Evolutionary conservation across 1,139 yeast species (phyloP).

Genomic region (Hyphopichia buzzinii): DNA sequence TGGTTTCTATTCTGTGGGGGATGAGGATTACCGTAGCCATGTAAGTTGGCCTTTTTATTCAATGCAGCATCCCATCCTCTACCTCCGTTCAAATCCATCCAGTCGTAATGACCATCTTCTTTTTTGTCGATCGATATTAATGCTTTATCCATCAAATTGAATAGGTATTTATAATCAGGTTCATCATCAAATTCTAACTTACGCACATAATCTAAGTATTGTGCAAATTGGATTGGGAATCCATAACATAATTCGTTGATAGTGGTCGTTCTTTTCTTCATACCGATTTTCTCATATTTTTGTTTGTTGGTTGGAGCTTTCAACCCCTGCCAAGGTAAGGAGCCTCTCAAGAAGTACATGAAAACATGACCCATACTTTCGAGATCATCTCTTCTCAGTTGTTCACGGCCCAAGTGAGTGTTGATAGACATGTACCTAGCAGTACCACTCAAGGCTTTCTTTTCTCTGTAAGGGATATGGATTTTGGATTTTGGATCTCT

Average conservation of each 20-base stretch:
- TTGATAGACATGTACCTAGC: slow-evolving; percentile 67
- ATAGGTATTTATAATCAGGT: slow-evolving; percentile 63
- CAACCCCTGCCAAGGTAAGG: slow-evolving; percentile 55
- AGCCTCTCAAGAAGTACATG: slow-evolving; percentile 61
- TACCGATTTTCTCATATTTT: slow-evolving; percentile 79
- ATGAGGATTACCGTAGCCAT: slow-evolving; percentile 75
- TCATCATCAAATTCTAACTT: slow-evolving; percentile 72
- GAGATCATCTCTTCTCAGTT: slow-evolving; percentile 61
- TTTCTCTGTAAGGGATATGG: slow-evolving; percentile 63
- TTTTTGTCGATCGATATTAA: slow-evolving; percentile 28
- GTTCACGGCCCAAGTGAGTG: slow-evolving; percentile 64
- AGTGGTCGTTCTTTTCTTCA: slow-evolving; percentile 70
- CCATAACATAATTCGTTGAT: slow-evolving; percentile 68
- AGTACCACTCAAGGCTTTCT: slow-evolving; percentile 62
- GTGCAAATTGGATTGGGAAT: slow-evolving; percentile 74
- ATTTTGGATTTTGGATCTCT: slow-evolving; percentile 58
- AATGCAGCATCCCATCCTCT: slow-evolving; percentile 80
- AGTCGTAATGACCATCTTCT: slow-evolving; percentile 72
- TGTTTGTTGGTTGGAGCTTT: slow-evolving; percentile 81
- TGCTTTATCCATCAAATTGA: slow-evolving; percentile 44
- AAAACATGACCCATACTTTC: slow-evolving; percentile 66
- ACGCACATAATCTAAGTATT: slow-evolving; percentile 69
- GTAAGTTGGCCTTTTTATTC: slow-evolving; percentile 76
- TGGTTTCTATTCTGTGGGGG: slow-evolving; percentile 39
- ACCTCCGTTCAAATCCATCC: slow-evolving; percentile 83